These are phyloP conservation scores for Wickerhamomyces chambardii DNA, from an alignment of 805 yeast genomes.

Conservation along the genomic window DNA sequence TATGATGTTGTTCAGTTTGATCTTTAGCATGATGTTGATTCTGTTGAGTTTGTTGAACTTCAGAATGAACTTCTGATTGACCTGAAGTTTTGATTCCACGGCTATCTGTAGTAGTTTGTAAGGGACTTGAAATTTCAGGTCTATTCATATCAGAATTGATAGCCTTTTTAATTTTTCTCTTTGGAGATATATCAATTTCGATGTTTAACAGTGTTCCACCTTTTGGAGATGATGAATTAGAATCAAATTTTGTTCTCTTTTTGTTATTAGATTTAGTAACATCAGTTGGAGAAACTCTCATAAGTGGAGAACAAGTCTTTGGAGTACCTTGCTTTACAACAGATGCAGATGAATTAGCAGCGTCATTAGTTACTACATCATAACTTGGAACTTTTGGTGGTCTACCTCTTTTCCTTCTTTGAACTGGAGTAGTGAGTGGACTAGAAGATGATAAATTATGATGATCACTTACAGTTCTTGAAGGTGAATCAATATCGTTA, in stretches of 20 bases:
- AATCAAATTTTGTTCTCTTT: constrained; percentile 7
- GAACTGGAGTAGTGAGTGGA: constrained; percentile 9
- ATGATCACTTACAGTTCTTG: not conserved
- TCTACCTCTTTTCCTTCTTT: constrained; percentile 21
- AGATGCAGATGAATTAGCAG: constrained; percentile 18
- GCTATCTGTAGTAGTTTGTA: no score
- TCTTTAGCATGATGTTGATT: no score
- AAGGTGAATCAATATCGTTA: not conserved
- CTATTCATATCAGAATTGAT: not conserved
- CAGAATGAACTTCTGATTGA: no score
- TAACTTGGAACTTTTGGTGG: constrained; percentile 11
- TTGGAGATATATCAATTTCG: constrained; percentile 1
- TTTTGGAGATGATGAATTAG: constrained; percentile 13
- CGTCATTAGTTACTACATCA: constrained; percentile 9
- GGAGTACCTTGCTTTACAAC: constrained; percentile 19
- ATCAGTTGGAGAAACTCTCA: constrained; percentile 16
- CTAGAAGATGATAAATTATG: no score
- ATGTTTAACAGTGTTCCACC: constrained; percentile 16
- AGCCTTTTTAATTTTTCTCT: not conserved
- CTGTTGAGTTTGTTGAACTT: no score
- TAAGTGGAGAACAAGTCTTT: constrained; percentile 16
- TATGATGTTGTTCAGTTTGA: no score
- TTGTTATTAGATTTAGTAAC: not conserved
- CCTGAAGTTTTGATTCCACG: no score
- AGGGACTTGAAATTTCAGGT: not conserved